phyloP scores from a whole-genome alignment of 2,329 filamentous ascomycete genomes.

The Fusarium incarnatum region DNA sequence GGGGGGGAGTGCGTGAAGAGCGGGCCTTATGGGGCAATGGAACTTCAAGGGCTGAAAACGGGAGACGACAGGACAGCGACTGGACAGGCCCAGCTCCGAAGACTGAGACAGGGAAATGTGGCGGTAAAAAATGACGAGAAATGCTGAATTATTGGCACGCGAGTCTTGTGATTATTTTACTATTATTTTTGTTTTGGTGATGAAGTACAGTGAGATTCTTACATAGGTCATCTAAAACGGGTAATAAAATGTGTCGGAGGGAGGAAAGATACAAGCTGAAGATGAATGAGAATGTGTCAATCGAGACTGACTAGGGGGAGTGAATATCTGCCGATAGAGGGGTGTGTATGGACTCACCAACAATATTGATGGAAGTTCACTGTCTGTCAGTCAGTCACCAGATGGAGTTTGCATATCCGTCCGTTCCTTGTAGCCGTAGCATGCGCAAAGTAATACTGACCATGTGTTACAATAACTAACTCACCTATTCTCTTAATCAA shows the following conservation, averaged over 20 bases:
- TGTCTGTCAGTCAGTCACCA: slow-evolving; percentile 5
- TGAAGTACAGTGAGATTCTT: neutral
- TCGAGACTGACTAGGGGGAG: slow-evolving; percentile 4
- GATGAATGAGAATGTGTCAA: neutral
- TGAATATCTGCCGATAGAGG: slow-evolving; percentile 16
- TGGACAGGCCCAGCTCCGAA: slow-evolving; percentile 1
- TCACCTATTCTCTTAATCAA: slow-evolving; percentile 4
- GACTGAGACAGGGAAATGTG: slow-evolving; percentile 15
- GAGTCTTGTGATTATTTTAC: slow-evolving; percentile 12
- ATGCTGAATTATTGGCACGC: slow-evolving; percentile 4
- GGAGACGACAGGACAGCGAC: slow-evolving; percentile 9
- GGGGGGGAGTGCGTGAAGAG: neutral
- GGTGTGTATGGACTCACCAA: neutral
- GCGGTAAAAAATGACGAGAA: slow-evolving; percentile 12
- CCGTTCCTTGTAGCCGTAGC: slow-evolving; percentile 15
- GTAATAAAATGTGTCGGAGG: slow-evolving; percentile 19
- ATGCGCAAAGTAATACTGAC: slow-evolving; percentile 2
- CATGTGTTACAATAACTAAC: slow-evolving; percentile 10
- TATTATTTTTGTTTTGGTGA: too few relatives aligned
- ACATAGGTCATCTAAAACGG: slow-evolving; percentile 6
- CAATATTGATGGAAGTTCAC: too few relatives aligned
- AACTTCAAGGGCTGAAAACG: neutral
- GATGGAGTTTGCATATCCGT: slow-evolving; percentile 36
- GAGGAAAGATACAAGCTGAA: slow-evolving; percentile 13
- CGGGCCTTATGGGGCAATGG: neutral